These are phyloP conservation scores for Takashimella koratensis DNA, from an alignment of 1,284 basidiomycete species.

Conservation along the genomic window DNA sequence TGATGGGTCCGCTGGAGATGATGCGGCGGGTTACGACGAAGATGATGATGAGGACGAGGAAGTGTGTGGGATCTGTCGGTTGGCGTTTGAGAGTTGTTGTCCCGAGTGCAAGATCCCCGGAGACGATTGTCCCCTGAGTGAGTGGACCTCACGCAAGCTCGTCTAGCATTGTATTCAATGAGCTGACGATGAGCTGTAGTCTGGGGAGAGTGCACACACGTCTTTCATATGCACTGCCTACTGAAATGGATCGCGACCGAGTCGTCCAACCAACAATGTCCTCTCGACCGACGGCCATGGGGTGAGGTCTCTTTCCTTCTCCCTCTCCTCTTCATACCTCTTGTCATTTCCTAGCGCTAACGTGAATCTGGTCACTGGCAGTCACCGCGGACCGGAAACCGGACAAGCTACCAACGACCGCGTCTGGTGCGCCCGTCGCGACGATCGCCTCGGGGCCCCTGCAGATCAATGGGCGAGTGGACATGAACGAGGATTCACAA, in stretches of 20 bases:
- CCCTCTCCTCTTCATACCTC: neutral
- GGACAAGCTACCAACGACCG: conserved; percentile 41
- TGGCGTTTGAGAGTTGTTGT: conserved; percentile 87
- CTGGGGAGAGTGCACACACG: conserved; percentile 92
- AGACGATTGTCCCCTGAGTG: conserved; percentile 93
- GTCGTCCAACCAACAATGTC: conserved; percentile 84
- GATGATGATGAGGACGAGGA: conserved; percentile 71
- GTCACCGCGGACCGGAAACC: conserved; percentile 43
- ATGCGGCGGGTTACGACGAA: conserved; percentile 53
- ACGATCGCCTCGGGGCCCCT: conserved; percentile 34
- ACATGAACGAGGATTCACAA: conserved; percentile 8
- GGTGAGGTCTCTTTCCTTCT: conserved; percentile 55
- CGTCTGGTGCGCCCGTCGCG: conserved; percentile 33
- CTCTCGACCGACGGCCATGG: conserved; percentile 89
- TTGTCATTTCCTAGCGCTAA: conserved; percentile 3
- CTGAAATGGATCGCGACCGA: conserved; percentile 88
- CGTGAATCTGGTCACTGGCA: no score
- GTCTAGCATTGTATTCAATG: neutral
- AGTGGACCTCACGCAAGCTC: conserved; percentile 41
- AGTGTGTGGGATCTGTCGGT: conserved; percentile 89
- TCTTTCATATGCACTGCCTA: conserved; percentile 93
- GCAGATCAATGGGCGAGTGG: conserved; percentile 5
- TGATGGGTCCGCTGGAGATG: conserved; percentile 1
- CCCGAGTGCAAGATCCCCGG: conserved; percentile 90
- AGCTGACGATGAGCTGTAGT: conserved; percentile 52